Evolutionary conservation across 2,329 filamentous ascomycete species (phyloP), one percentile per base, ranked within the genome.

Genomic region (Exophiala sideris): DNA sequence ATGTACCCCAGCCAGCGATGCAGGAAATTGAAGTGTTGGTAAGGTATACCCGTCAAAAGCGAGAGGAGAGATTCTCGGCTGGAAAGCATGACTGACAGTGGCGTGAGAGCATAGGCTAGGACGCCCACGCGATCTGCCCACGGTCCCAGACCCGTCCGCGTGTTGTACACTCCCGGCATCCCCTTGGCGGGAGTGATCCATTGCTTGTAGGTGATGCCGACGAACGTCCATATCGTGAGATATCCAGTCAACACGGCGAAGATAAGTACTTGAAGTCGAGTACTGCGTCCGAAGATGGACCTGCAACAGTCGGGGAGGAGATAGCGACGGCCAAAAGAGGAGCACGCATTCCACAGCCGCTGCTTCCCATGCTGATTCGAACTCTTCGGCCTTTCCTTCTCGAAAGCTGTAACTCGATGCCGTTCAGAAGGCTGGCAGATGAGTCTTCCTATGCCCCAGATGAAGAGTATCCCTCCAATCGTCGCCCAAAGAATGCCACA

Each of bases 1-100:
- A 91, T 77, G 57, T 86, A 86, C 5, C 88, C 87, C 0, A 85
- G 73, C 87, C 87, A 91, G 32, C 86, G 83, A 67, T 90, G 87
- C 16, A 91, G 72, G 65, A 91, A 91, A 69, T 87, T 85, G 76
- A 91, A 89, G 63, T 80, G 82, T 62, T 90, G 87, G 64, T 89
- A 89, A 0, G 88, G 86, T 0, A 91, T 76, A 1, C 88, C 87
- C 0, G 87, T 91, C 45, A 89, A 68, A 11, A 87, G 67, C 0
- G 83, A 87, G 3, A 91, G 77, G 1, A 90, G 73, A 0, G 84
- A 87, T 66, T 91, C 87, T 38, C 87, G 79, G 53, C 76, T 84
- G n/a, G 81, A 77, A 10, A 91, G 76, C 45, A 88, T 70, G 29
- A 91, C 71, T 0, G 84, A 84, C 0, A 91, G 74, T 0, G 87